These are phyloP conservation scores for Colletotrichum australisinense DNA, from an alignment of 2,329 filamentous ascomycete genomes.

Conservation along the genomic window DNA sequence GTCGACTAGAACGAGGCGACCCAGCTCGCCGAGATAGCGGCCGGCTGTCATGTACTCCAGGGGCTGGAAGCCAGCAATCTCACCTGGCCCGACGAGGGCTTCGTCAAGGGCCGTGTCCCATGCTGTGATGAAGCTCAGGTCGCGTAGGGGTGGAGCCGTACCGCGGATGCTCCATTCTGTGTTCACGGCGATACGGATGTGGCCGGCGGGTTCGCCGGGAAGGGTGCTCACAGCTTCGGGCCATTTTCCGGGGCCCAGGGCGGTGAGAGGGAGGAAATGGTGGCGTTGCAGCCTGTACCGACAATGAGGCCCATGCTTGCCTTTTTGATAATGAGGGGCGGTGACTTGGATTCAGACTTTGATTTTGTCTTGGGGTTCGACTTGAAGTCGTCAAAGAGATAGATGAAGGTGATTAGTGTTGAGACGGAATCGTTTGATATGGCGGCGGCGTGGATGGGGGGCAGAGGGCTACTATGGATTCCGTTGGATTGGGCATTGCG, in stretches of 20 bases:
- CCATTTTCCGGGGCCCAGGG: conserved; percentile 72
- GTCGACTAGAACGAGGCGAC: conserved; percentile 76
- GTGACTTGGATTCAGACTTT: neutral
- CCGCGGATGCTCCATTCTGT: conserved; percentile 88
- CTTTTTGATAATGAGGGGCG: conserved; percentile 47
- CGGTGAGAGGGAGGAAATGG: conserved; percentile 76
- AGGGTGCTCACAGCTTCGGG: conserved; percentile 61
- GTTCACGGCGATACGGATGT: conserved; percentile 80
- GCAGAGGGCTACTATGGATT: conserved; percentile 53
- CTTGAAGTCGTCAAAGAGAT: conserved; percentile 70
- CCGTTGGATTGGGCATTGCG: conserved; percentile 39
- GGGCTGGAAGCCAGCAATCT: conserved; percentile 81
- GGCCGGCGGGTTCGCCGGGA: conserved; percentile 55
- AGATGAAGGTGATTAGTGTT: conserved; percentile 81
- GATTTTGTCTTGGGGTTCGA: conserved; percentile 52
- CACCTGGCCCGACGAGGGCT: conserved; percentile 73
- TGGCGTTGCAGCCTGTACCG: conserved; percentile 85
- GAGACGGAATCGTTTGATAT: conserved; percentile 87
- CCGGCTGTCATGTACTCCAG: conserved; percentile 88
- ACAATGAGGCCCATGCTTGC: conserved; percentile 85
- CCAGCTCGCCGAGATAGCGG: conserved; percentile 81
- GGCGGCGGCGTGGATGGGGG: conserved; percentile 76
- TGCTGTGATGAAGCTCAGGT: conserved; percentile 71
- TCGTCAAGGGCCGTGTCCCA: conserved; percentile 79
- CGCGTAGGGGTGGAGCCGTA: conserved; percentile 73